phyloP scores from a whole-genome alignment of 2,329 filamentous ascomycete genomes.

The Lachnellula occidentalis region DNA sequence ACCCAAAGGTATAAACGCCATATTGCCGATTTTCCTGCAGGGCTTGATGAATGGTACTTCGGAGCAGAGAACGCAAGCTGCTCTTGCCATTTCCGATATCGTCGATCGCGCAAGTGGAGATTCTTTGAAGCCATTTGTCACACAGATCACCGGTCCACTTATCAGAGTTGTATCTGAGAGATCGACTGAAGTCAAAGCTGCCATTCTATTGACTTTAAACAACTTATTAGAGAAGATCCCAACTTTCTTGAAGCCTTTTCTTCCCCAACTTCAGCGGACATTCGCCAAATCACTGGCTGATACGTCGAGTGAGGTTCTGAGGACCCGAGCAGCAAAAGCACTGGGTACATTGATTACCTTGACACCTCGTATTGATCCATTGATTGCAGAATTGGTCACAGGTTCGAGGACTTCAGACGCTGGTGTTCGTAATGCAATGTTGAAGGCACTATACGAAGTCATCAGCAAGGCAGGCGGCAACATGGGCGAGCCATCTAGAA shows the following conservation, averaged over 20 bases:
- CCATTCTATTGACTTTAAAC: constrained; percentile 89
- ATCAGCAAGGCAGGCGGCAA: constrained; percentile 90
- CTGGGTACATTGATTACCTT: constrained; percentile 92
- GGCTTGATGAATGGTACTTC: constrained; percentile 94
- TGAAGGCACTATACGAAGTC: constrained; percentile 94
- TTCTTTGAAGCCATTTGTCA: constrained; percentile 88
- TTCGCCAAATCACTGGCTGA: constrained; percentile 96
- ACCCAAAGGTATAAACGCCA: constrained; percentile 94
- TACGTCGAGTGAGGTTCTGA: constrained; percentile 80
- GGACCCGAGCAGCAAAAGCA: constrained; percentile 85
- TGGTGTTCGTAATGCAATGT: constrained; percentile 90
- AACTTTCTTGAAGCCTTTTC: constrained; percentile 88
- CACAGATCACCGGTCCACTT: constrained; percentile 92
- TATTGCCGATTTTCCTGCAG: constrained; percentile 94
- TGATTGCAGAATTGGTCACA: constrained; percentile 89
- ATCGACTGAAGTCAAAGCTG: constrained; percentile 92
- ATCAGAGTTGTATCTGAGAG: constrained; percentile 97
- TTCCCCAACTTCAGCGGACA: constrained; percentile 92
- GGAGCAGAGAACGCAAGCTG: constrained; percentile 87
- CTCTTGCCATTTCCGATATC: constrained; percentile 90
- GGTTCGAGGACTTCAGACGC: constrained; percentile 84
- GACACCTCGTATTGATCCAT: constrained; percentile 88
- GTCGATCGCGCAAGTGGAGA: constrained; percentile 87
- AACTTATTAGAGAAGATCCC: constrained; percentile 96
- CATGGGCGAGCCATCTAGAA: constrained; percentile 87